phyloP scores from a whole-genome alignment of 1,139 yeast genomes.

The Lodderomyces beijingensis region DNA sequence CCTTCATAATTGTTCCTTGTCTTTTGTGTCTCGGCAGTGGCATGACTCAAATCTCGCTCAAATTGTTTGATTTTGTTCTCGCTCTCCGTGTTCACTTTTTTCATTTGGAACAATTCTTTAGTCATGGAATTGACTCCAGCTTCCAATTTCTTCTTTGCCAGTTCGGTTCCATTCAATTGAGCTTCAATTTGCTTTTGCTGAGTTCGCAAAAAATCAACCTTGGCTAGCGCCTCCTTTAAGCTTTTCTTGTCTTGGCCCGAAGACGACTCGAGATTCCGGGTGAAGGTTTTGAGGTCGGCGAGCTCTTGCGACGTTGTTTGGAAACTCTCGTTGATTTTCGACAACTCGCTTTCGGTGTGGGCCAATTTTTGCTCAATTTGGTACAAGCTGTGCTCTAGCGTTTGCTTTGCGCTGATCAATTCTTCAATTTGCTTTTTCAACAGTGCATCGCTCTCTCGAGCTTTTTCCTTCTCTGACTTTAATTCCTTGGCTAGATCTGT shows the following conservation, averaged over 20 bases:
- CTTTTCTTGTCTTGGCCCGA: slow-evolving; percentile 27
- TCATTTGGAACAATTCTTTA: slow-evolving; percentile 66
- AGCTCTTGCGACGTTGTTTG: slow-evolving; percentile 35
- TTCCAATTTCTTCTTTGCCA: slow-evolving; percentile 66
- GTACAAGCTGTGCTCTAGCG: slow-evolving; percentile 12
- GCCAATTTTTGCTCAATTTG: slow-evolving; percentile 12
- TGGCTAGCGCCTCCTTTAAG: slow-evolving; percentile 26
- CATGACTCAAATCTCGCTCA: slow-evolving; percentile 36
- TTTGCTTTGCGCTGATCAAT: slow-evolving; percentile 16
- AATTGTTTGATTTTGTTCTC: slow-evolving; percentile 39
- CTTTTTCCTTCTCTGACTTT: slow-evolving; percentile 23
- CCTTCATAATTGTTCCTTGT: slow-evolving; percentile 19
- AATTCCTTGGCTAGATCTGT: slow-evolving; percentile 22
- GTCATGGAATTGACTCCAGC: slow-evolving; percentile 90
- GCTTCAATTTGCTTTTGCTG: slow-evolving; percentile 22
- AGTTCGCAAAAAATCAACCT: slow-evolving; percentile 20
- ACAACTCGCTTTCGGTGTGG: slow-evolving; percentile 23
- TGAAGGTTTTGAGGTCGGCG: slow-evolving; percentile 26
- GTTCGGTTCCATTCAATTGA: slow-evolving; percentile 27
- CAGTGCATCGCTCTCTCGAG: slow-evolving; percentile 18
- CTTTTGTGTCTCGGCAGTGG: slow-evolving; percentile 20
- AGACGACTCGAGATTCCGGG: slow-evolving; percentile 27
- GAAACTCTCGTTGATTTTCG: slow-evolving; percentile 24
- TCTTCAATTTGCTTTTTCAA: slow-evolving; percentile 27
- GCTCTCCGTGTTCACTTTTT: slow-evolving; percentile 53